phyloP scores from a whole-genome alignment of 1,139 yeast genomes.

The Debaryomyces singareniensis region DNA sequence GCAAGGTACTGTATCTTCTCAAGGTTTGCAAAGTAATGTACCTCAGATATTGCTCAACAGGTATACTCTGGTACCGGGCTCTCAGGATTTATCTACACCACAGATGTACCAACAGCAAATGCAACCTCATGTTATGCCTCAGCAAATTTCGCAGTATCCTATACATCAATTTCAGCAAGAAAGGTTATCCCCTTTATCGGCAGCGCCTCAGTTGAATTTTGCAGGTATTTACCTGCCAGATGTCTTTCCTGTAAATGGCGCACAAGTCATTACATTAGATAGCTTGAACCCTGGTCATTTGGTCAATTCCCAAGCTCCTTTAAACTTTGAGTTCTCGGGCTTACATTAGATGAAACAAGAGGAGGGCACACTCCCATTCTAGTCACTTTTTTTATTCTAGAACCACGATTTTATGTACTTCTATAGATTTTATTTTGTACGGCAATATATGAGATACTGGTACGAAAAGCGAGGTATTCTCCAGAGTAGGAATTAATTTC shows the following conservation, averaged over 20 bases:
- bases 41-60: background rate
- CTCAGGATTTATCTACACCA: background rate
- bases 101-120: slow-evolving; percentile 1
- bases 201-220: slow-evolving; percentile 11
- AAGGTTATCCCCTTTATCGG: slow-evolving; percentile 22
- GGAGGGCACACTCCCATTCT: too few species aligned
- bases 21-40: background rate
- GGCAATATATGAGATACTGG: too few species aligned
- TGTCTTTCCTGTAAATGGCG: background rate
- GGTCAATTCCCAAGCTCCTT: background rate
- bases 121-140: slow-evolving; percentile 3
- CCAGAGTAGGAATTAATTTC: too few species aligned
- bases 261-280: background rate
- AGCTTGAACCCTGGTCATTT: background rate
- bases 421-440: too few species aligned
- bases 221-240: background rate
- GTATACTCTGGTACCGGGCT: background rate
- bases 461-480: too few species aligned
- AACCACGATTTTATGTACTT: too few species aligned
- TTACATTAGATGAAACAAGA: too few species aligned
- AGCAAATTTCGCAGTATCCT: slow-evolving; percentile 3
- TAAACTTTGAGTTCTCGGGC: slow-evolving; percentile 9
- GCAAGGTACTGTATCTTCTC: background rate
- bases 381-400: too few species aligned
- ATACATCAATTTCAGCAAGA: slow-evolving; percentile 13